phyloP scores from a whole-genome alignment of 495 filamentous ascomycete species.

The Endocarpon pusillum region DNA sequence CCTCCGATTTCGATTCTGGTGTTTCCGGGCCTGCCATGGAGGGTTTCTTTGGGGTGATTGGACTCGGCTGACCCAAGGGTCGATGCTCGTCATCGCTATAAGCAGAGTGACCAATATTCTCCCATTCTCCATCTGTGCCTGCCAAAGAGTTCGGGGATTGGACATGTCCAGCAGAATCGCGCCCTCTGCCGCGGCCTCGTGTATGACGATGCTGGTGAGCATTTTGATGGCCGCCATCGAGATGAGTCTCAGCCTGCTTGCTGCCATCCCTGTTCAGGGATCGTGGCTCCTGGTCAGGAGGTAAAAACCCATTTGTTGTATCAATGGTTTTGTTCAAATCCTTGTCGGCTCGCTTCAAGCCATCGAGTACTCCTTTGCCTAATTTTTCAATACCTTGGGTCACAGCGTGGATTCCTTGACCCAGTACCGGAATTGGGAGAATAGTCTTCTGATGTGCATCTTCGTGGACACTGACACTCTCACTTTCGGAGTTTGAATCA shows the following conservation, averaged over 20 bases:
- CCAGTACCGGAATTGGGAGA: conserved; percentile 25
- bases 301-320: conserved; percentile 1
- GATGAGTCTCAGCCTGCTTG: background rate
- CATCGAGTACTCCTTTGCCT: conserved; percentile 1
- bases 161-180: background rate
- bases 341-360: background rate
- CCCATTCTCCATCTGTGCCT: background rate
- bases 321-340: conserved; percentile 1
- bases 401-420: conserved; percentile 27
- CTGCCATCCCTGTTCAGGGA: background rate
- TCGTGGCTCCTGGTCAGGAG: background rate
- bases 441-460: conserved; percentile 13
- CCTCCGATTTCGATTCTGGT: conserved; percentile 10
- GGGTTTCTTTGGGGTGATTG: conserved; percentile 8
- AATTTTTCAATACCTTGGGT: conserved; percentile 41
- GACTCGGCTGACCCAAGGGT: conserved; percentile 14
- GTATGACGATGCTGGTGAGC: too few species aligned
- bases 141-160: background rate
- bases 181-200: too few species aligned
- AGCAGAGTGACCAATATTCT: background rate
- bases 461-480: conserved; percentile 10
- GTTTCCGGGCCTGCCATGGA: conserved; percentile 7
- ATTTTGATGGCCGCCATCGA: too few species aligned
- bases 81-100: conserved; percentile 31
- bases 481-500: conserved; percentile 14